Evolutionary conservation across 2,329 filamentous ascomycete genomes (phyloP), one percentile per base, ranked within the genome.

Genomic region (Verruconis gallopava): DNA sequence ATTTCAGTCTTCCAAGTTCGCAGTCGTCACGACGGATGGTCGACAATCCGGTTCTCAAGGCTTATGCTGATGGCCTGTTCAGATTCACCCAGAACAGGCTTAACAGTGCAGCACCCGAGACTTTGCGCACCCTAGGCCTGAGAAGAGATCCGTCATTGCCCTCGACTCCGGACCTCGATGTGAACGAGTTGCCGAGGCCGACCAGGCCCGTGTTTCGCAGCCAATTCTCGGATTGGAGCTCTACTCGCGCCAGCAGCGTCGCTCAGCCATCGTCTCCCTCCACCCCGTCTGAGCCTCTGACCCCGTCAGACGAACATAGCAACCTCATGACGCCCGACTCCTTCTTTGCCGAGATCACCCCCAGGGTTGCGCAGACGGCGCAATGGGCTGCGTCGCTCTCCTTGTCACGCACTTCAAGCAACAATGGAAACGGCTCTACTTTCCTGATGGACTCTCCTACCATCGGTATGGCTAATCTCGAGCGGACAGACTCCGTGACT

Each of bases 61-160:
- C 37, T 11, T 44, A 44, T 21, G 42, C 42, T 12, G 42, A 44
- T 17, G 42, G 42, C 14, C 37, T 44, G 13, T 41, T 40, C n/a
- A 20, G 14, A 12, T 44, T 44, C 37, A 44, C 42, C 12, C 36
- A 41, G n/a, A 44, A 20, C 20, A 20, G 41, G 12, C 35, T 43
- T 12, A 37, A 43, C 5, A 38, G 14, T 21, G 34, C 35, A 5
- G 19, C 40, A 3, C 40, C 40, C n/a, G 22, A 42, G 33, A 37
- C 17, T 21, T 11, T 42, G 20, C 32, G 32, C 18, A 17, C 18
- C 4, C 20, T 18, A 15, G 33, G 18, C 15, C 18, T 36, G 6
- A n/a, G 17, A 11, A 9, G 18, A 36, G 33, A 36, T 11, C 13
- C 12, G 6, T 20, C 34, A 15, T 17, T 15, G 15, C 41, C 41